Evolutionary conservation across 2,329 filamentous ascomycete genomes (phyloP), one percentile per base, ranked within the genome.

Genomic region (Cladophialophora immunda): DNA sequence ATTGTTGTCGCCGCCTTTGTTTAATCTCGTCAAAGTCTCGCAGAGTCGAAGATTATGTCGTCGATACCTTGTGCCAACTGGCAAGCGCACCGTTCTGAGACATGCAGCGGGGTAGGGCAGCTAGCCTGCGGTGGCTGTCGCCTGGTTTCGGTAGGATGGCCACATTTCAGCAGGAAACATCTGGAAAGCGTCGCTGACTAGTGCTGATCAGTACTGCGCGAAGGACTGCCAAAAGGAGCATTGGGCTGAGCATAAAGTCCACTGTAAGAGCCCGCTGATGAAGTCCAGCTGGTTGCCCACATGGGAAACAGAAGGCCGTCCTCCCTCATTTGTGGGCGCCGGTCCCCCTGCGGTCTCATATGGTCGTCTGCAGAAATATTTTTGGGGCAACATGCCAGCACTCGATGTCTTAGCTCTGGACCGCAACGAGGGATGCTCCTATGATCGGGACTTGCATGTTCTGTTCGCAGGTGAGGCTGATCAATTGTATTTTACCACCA

Each of bases 91-190:
- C 50, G 1, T 19, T 19, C 19, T 9, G 50, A 54, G 50, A 25
- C 4, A 25, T 54, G 50, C 50, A n/a, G 50, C 19, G 7, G 50
- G 19, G 17, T 3, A 54, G 50, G 17, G 15, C 50, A 54, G 50
- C 50, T 54, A 25, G 50, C 22, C 50, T 54, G 50, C 19, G 50
- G 50, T 54, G 50, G 50, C 29, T 54, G 50, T 54, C 50, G 50
- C 50, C 50, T 54, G 3, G 50, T 54, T 27, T 19, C 50, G 19
- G 50, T 54, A 54, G 17, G 50, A 54, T 54, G n/a, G 2, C 50
- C 32, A 36, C 32, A 36, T 36, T 15, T 36, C 9, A 15, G 32
- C 32, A 36, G 4, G 8, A 13, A 15, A 36, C 32, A 36, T 36
- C 32, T 36, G 15, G 32, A 36, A 15, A 54, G 25, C 19, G 19